Evolutionary conservation across 805 yeast genomes (phyloP), one percentile per base, ranked within the genome.

Genomic region (Metschnikowia rubicola): DNA sequence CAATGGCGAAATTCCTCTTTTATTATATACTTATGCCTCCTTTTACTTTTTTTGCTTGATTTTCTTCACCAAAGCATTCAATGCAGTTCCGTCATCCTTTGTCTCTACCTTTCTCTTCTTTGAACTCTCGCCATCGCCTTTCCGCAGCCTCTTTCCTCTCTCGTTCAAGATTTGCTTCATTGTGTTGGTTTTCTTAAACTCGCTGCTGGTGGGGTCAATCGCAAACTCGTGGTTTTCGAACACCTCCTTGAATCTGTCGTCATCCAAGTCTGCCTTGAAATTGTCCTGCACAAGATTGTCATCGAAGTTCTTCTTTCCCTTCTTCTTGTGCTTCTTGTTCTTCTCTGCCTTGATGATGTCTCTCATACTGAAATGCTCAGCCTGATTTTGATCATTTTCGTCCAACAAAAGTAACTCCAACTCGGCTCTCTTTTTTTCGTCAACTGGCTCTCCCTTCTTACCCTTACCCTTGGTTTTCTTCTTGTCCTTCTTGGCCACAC

Each of bases 141-240:
- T 42, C 29, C 53, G 48, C 56, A 56, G 61, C 60, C 83, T 77
- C 62, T 81, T 80, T 36, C 78, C 75, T 55, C 96, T 79, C 66
- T 90, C 96, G 38, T 80, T 75, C 70, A 94, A 67, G 47, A 94
- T 79, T 64, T 84, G 77, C 62, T 84, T 83, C 96, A 92, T 91
- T 26, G 94, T 89, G 13, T 80, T 71, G 1, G 98, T 91, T 66
- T 84, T 81, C 70, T 87, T 90, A 74, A 80, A 92, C 63, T 88
- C 96, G n/a, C 95, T 86, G 60, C 77, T 82, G 17, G 95, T 84
- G 19, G 97, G 96, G 67, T 95, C 99, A 62, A 95, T 90, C 10
- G 97, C 97, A 67, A 81, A 94, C 52, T 86, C 94, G 53, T 88
- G 96, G 52, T 81, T 84, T 59, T 89, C 89, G 61, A 84, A 88